These are phyloP conservation scores for Megacollybia marginata DNA, from an alignment of 768 basidiomycete species.

Conservation along the genomic window DNA sequence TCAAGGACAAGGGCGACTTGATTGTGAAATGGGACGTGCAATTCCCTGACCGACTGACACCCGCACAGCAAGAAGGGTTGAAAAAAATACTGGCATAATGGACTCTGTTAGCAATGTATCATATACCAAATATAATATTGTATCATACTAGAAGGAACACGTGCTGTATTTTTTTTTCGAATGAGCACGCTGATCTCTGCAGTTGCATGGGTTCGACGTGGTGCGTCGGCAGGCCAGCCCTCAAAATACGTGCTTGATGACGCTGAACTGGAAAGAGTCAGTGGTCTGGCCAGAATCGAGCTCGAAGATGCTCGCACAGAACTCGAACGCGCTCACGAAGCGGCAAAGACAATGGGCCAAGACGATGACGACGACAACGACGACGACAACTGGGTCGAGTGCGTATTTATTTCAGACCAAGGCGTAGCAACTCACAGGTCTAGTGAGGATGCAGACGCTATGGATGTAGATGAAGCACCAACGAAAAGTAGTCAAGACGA, in stretches of 20 bases:
- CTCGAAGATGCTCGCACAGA: constrained; percentile 87
- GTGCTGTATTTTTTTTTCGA: too few relatives aligned
- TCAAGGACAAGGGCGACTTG: constrained; percentile 75
- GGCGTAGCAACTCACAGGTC: constrained; percentile 9
- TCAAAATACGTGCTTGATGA: constrained; percentile 88
- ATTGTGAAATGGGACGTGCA: constrained; percentile 76
- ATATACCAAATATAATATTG: too few relatives aligned
- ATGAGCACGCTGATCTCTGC: constrained; percentile 77
- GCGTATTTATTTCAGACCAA: constrained; percentile 30
- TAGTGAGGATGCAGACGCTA: constrained; percentile 46
- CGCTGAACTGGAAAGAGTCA: constrained; percentile 83
- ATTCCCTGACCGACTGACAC: constrained; percentile 74
- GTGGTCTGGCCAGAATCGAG: constrained; percentile 77
- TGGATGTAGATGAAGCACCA: constrained; percentile 48
- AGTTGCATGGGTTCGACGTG: constrained; percentile 76
- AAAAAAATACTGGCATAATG: constrained; percentile 51
- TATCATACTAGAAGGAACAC: too few relatives aligned
- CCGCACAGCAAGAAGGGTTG: constrained; percentile 74
- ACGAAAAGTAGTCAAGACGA: constrained; percentile 32
- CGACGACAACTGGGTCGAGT: constrained; percentile 80
- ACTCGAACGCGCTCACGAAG: constrained; percentile 73
- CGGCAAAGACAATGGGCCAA: constrained; percentile 62
- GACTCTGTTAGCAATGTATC: too few relatives aligned
- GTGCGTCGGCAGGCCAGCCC: constrained; percentile 68
- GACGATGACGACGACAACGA: constrained; percentile 61